phyloP scores from a whole-genome alignment of 2,329 filamentous ascomycete genomes.

The Dactylellina drechsleri region DNA sequence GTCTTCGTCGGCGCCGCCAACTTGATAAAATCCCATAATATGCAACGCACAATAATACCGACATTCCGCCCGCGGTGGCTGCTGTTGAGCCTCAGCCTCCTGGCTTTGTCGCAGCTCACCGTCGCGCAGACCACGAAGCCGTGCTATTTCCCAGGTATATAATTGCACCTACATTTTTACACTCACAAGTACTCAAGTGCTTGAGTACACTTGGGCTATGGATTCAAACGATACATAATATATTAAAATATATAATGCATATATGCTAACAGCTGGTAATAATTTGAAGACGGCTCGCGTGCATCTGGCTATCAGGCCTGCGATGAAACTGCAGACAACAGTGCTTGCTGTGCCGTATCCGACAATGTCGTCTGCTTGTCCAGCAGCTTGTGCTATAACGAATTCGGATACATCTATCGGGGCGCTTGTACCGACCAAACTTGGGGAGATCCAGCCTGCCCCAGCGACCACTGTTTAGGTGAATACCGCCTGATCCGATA shows the following conservation, averaged over 20 bases:
- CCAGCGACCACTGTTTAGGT: slow-evolving; percentile 28
- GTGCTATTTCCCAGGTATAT: slow-evolving; percentile 43
- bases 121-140: slow-evolving; percentile 13
- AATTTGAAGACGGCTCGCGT: slow-evolving; percentile 18
- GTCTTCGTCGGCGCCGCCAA: not conserved
- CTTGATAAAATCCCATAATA: no score
- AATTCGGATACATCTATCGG: slow-evolving; percentile 45
- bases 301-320: slow-evolving; percentile 14
- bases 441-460: slow-evolving; percentile 21
- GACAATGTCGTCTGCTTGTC: slow-evolving; percentile 46
- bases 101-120: not conserved
- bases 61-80: not conserved
- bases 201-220: no score
- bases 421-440: slow-evolving; percentile 37
- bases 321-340: slow-evolving; percentile 16
- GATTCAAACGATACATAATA: no score
- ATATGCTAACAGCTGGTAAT: not conserved
- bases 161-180: not conserved
- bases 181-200: no score
- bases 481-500: not conserved
- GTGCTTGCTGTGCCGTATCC: slow-evolving; percentile 26
- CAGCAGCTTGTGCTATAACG: slow-evolving; percentile 32
- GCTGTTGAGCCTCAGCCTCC: slow-evolving; percentile 4
- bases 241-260: no score
- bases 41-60: slow-evolving; percentile 1